Evolutionary conservation across 164 flowering plant species (phyloP).

Genomic region (Magnolia sinica): DNA sequence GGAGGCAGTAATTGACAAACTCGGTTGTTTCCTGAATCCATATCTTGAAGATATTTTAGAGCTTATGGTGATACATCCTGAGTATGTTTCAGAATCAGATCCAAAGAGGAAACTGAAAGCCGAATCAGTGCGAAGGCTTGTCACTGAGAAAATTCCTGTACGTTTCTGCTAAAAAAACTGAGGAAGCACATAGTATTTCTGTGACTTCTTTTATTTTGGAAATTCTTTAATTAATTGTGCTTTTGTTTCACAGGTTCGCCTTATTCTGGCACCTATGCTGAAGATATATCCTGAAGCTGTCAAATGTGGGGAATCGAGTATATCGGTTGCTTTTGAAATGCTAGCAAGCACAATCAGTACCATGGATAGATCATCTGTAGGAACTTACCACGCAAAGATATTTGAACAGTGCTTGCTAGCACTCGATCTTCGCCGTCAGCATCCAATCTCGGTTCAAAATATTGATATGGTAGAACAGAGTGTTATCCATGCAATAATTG

Average conservation of each 20-base stretch:
- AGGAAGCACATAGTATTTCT: not conserved
- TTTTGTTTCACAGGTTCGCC: conserved; percentile 58
- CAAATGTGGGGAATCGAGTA: conserved; percentile 55
- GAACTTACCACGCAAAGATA: conserved; percentile 49
- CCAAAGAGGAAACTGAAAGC: conserved; percentile 58
- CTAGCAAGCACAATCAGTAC: conserved; percentile 37
- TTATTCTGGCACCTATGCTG: conserved; percentile 58
- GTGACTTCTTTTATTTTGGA: not conserved
- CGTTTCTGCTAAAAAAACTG: conserved; percentile 18
- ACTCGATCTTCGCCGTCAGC: conserved; percentile 81
- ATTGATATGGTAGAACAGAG: conserved; percentile 57
- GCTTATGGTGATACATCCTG: conserved; percentile 57
- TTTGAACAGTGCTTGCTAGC: conserved; percentile 72
- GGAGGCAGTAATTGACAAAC: conserved; percentile 72
- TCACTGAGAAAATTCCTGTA: conserved; percentile 73
- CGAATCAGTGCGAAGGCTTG: conserved; percentile 50
- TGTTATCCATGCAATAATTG: conserved; percentile 54
- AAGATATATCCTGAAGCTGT: conserved; percentile 53
- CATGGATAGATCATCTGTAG: conserved; percentile 71
- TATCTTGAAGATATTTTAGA: conserved; percentile 63
- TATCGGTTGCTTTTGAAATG: conserved; percentile 62
- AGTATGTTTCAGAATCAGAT: conserved; percentile 41
- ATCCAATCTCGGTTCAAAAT: conserved; percentile 44
- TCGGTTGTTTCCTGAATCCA: conserved; percentile 86
- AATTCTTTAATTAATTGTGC: not conserved